Percentiles rank a stretch among this genome's conserved stretches.
phyloP scores from a whole-genome alignment of 2,329 filamentous ascomycete genomes.

The Ophiostoma australiae region DNA sequence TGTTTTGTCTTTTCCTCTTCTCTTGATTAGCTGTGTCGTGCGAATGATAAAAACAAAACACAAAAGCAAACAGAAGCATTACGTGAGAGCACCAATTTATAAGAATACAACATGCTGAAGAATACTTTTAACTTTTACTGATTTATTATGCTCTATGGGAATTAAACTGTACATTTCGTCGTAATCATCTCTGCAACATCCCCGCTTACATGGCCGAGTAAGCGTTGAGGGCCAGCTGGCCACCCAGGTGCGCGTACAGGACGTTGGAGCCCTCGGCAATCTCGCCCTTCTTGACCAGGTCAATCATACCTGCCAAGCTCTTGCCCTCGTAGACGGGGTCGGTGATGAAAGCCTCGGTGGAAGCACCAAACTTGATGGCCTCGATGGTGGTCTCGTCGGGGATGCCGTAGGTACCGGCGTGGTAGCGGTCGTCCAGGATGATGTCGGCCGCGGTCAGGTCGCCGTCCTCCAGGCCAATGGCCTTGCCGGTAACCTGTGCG shows the following conservation, averaged over 20 bases:
- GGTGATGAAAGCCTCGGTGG: constrained; percentile 67
- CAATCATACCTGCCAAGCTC: constrained; percentile 67
- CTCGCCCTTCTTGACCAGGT: constrained; percentile 58
- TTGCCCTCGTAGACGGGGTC: constrained; percentile 75
- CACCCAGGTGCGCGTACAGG: constrained; percentile 66
- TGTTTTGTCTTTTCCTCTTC: too few relatives aligned
- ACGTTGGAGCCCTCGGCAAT: constrained; percentile 58
- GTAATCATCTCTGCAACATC: background rate
- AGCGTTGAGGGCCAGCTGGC: constrained; percentile 64
- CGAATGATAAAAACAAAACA: too few relatives aligned
- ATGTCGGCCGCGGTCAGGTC: constrained; percentile 61
- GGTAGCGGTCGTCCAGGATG: constrained; percentile 58
- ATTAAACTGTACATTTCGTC: constrained; percentile 11
- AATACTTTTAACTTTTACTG: background rate
- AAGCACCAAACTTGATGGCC: constrained; percentile 63
- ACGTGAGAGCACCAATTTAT: background rate
- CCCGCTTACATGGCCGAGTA: constrained; percentile 46
- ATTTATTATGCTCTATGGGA: constrained; percentile 13
- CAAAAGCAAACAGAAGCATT: background rate
- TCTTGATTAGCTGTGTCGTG: too few relatives aligned
- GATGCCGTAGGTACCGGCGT: constrained; percentile 63
- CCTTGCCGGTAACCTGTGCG: constrained; percentile 56
- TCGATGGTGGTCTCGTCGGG: constrained; percentile 61
- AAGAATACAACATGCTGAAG: too few relatives aligned
- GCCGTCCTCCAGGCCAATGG: constrained; percentile 55